These are phyloP conservation scores for Calonectria fujianensis DNA, from an alignment of 2,329 filamentous ascomycete species.

Conservation along the genomic window DNA sequence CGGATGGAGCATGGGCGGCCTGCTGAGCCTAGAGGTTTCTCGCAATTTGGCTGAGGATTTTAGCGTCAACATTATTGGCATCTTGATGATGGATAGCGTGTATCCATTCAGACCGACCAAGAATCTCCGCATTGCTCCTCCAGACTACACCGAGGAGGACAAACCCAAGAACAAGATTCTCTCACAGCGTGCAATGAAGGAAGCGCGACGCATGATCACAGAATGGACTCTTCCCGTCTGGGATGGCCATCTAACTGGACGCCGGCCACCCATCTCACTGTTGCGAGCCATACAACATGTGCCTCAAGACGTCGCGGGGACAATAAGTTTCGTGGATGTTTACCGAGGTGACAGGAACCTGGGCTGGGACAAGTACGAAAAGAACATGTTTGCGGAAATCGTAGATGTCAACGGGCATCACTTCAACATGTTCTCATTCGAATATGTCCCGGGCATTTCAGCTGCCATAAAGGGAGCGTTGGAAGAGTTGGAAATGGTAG, in stretches of 20 bases:
- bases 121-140: not conserved
- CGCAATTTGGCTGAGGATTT: conserved; percentile 62
- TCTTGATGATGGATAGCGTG: conserved; percentile 72
- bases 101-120: conserved; percentile 57
- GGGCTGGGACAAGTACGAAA: conserved; percentile 70
- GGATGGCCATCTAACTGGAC: conserved; percentile 52
- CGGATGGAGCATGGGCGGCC: conserved; percentile 74
- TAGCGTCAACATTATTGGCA: conserved; percentile 66
- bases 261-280: conserved; percentile 65
- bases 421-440: conserved; percentile 66
- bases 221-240: conserved; percentile 65
- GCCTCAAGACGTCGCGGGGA: conserved; percentile 55
- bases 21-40: conserved; percentile 71
- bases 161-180: conserved; percentile 60
- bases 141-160: conserved; percentile 50
- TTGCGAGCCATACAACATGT: conserved; percentile 66
- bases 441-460: conserved; percentile 55
- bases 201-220: conserved; percentile 64
- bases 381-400: conserved; percentile 65
- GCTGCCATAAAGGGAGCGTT: conserved; percentile 50
- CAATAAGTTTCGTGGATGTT: conserved; percentile 64
- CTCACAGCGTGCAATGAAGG: conserved; percentile 63
- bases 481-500: conserved; percentile 44
- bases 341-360: conserved; percentile 64
- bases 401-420: conserved; percentile 72